A percentile compares a stretch with the other conserved stretches of the same genome.
Conservation (phyloP, 768 basidiomycete species). For the Mycena epipterygia region DNA sequence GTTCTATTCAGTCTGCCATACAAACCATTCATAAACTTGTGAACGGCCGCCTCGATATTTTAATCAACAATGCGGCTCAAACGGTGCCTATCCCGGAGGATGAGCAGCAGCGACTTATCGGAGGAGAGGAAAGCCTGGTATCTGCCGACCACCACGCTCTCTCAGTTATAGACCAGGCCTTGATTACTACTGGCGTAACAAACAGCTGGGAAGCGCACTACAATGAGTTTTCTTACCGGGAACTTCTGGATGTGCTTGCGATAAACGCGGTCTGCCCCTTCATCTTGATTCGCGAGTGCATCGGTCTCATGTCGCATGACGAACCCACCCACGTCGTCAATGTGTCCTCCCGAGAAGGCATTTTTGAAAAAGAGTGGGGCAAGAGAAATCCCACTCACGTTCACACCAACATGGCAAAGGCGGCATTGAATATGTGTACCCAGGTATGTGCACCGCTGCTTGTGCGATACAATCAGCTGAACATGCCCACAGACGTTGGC, state of each 20-base stretch:
- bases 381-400: constrained; percentile 46
- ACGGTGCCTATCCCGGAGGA: constrained; percentile 48
- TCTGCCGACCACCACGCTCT: constrained; percentile 30
- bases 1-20: constrained; percentile 50
- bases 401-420: constrained; percentile 55
- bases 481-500: constrained; percentile 52
- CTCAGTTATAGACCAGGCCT: constrained; percentile 31
- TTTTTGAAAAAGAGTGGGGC: constrained; percentile 44
- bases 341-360: constrained; percentile 53
- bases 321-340: constrained; percentile 47
- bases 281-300: constrained; percentile 51
- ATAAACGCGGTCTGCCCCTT: constrained; percentile 55
- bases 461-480: not conserved
- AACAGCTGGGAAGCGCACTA: constrained; percentile 51
- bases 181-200: constrained; percentile 27
- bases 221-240: constrained; percentile 51
- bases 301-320: constrained; percentile 43
- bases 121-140: constrained; percentile 40
- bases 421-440: constrained; percentile 50
- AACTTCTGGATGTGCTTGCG: constrained; percentile 52
- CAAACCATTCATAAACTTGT: constrained; percentile 40
- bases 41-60: constrained; percentile 44
- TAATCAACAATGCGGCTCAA: constrained; percentile 54
- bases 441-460: not conserved
- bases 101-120: constrained; percentile 44